A percentile compares a stretch with the other conserved stretches of the same genome.
Evolutionary conservation across 257 asterid genomes (phyloP).

Genomic region (Solanum pimpinellifolium): DNA sequence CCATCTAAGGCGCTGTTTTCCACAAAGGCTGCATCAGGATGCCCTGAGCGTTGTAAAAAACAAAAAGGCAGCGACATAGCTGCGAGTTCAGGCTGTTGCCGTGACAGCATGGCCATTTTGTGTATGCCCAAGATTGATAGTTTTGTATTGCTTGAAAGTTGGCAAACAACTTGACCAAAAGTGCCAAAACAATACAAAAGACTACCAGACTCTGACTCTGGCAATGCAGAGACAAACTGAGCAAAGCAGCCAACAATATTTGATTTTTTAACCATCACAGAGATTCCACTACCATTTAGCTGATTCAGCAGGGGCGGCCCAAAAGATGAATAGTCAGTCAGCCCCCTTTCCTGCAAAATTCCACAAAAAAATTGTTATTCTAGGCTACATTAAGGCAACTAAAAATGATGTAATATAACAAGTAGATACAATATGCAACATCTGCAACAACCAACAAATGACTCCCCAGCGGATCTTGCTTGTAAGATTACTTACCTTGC

Average conservation of each 20-base stretch:
- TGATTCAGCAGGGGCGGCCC: slow-evolving; percentile 76
- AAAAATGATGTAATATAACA: not conserved
- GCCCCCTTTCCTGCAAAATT: slow-evolving; percentile 40
- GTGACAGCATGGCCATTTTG: slow-evolving; percentile 27
- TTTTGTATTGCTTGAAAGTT: slow-evolving; percentile 49
- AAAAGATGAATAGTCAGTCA: slow-evolving; percentile 52
- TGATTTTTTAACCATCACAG: slow-evolving; percentile 40
- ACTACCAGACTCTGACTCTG: slow-evolving; percentile 18
- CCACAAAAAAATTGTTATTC: not conserved
- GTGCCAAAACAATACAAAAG: slow-evolving; percentile 39
- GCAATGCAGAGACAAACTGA: slow-evolving; percentile 43
- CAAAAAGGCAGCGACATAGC: slow-evolving; percentile 48
- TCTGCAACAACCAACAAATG: not conserved
- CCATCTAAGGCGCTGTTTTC: slow-evolving; percentile 31
- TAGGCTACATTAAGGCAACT: not conserved
- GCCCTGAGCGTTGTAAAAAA: slow-evolving; percentile 14
- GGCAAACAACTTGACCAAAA: slow-evolving; percentile 62
- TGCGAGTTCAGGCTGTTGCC: slow-evolving; percentile 35
- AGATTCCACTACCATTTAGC: slow-evolving; percentile 51
- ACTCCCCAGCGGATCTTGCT: not conserved
- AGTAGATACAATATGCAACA: no score
- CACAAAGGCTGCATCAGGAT: slow-evolving; percentile 22
- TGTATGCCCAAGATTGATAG: slow-evolving; percentile 62
- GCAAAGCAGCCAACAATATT: slow-evolving; percentile 57
- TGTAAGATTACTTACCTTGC: not conserved